A percentile compares a stretch with the other conserved stretches of the same genome.
Evolutionary conservation across 2,329 filamentous ascomycete genomes (phyloP).

Genomic region (Hymenoscyphus scutula): DNA sequence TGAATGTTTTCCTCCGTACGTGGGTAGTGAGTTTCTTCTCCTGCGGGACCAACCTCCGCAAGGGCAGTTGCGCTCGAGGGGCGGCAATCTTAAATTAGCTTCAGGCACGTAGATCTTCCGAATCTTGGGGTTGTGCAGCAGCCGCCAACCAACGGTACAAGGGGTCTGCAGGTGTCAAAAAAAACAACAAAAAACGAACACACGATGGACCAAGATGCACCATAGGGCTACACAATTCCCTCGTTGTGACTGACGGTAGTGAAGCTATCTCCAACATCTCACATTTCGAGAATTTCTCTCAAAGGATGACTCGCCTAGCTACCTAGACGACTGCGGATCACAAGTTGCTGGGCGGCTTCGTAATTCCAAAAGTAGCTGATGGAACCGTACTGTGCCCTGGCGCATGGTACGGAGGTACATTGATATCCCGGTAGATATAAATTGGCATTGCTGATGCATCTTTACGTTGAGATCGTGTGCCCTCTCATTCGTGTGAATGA

Average conservation of each 20-base stretch:
- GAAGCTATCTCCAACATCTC: background rate
- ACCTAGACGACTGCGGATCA: background rate
- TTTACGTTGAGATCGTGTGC: too few species aligned
- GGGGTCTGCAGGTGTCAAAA: background rate
- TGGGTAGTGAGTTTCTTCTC: background rate
- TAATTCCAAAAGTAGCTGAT: background rate
- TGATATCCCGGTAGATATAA: background rate
- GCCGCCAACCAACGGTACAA: background rate
- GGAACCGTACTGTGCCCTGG: background rate
- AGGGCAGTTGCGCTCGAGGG: background rate
- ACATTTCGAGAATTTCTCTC: background rate
- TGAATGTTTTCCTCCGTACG: background rate
- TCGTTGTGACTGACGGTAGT: background rate
- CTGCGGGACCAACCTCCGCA: background rate
- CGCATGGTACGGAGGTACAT: background rate
- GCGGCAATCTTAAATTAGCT: constrained; percentile 17
- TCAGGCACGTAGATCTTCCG: constrained; percentile 14
- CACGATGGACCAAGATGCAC: background rate
- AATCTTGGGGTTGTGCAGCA: constrained; percentile 14
- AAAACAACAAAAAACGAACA: too few species aligned
- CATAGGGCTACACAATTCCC: background rate
- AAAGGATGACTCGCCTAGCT: background rate
- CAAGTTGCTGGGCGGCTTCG: too few species aligned
- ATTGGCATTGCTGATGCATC: background rate
- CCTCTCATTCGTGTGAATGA: too few species aligned